Percentiles rank a stretch among this genome's conserved stretches.
phyloP scores from a whole-genome alignment of 805 yeast species.

The Candida railenensis region DNA sequence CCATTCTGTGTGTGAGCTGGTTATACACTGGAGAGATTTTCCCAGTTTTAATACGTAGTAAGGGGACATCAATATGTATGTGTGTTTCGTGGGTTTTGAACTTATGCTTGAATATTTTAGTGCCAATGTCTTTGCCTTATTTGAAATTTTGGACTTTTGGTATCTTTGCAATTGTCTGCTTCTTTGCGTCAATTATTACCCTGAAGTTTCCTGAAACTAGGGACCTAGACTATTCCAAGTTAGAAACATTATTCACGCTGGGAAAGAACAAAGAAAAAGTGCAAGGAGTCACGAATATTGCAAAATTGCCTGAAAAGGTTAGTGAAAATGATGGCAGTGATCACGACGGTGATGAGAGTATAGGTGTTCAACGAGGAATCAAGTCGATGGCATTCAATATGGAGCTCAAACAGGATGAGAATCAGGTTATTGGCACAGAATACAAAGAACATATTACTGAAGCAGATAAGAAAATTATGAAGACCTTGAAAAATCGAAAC shows the following conservation, averaged over 20 bases:
- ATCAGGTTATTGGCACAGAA: no score
- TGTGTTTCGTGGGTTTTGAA: conserved; percentile 44
- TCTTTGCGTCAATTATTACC: conserved; percentile 28
- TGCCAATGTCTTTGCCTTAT: conserved; percentile 37
- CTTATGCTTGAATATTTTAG: conserved; percentile 33
- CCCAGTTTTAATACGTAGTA: conserved; percentile 43
- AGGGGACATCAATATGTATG: conserved; percentile 48
- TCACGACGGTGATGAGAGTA: no score
- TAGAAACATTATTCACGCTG: background rate
- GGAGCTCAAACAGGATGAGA: background rate
- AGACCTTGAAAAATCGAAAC: background rate
- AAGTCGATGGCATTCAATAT: no score
- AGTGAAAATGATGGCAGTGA: background rate
- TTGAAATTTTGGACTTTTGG: conserved; percentile 42
- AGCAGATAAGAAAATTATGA: conserved; percentile 6
- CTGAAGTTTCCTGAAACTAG: conserved; percentile 47
- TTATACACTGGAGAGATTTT: conserved; percentile 51
- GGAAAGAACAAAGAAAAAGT: background rate
- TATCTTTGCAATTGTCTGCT: conserved; percentile 31
- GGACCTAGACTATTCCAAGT: conserved; percentile 11
- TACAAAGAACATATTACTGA: background rate
- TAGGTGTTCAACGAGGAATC: no score
- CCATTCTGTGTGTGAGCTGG: conserved; percentile 49
- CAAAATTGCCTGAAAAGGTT: background rate
- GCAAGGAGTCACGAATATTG: background rate